These are phyloP conservation scores for Lathyrus tuberosus DNA, from an alignment of 306 rosid genomes.

Conservation along the genomic window DNA sequence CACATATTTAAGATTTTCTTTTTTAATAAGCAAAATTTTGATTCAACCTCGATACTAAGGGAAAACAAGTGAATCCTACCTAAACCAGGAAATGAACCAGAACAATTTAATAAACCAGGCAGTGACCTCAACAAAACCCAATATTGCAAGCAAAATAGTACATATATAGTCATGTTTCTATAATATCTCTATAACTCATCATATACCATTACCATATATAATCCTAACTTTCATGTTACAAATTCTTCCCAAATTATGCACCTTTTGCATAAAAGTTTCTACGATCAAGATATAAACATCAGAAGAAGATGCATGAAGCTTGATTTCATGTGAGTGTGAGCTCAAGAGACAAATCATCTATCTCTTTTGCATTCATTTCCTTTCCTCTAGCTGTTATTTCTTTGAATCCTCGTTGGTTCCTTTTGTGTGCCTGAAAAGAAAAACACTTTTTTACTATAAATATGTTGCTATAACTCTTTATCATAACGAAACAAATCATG, in stretches of 20 bases:
- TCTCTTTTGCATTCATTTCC: not conserved
- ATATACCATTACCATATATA: not conserved
- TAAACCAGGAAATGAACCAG: not conserved
- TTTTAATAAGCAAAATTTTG: too few relatives aligned
- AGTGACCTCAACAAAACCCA: not conserved
- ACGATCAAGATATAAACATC: slow-evolving; percentile 14
- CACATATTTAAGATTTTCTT: not conserved
- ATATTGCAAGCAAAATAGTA: not conserved
- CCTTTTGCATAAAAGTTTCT: slow-evolving; percentile 13
- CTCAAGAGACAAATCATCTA: not conserved
- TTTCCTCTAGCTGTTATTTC: not conserved
- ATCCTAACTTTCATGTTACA: not conserved
- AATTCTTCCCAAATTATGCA: slow-evolving; percentile 6
- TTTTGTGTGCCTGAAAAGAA: not conserved
- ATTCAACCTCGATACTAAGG: too few relatives aligned
- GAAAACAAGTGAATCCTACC: not conserved
- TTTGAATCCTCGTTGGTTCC: not conserved
- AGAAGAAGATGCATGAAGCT: not conserved
- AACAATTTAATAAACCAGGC: too few relatives aligned
- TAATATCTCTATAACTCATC: not conserved
- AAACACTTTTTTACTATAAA: not conserved
- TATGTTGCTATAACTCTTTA: too few relatives aligned
- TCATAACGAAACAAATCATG: too few relatives aligned
- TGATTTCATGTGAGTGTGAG: not conserved
- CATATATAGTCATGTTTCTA: not conserved